Percentiles rank a stretch among this genome's conserved stretches.
Evolutionary conservation across 495 filamentous ascomycete species (phyloP).

Genomic region (Podospora conica): DNA sequence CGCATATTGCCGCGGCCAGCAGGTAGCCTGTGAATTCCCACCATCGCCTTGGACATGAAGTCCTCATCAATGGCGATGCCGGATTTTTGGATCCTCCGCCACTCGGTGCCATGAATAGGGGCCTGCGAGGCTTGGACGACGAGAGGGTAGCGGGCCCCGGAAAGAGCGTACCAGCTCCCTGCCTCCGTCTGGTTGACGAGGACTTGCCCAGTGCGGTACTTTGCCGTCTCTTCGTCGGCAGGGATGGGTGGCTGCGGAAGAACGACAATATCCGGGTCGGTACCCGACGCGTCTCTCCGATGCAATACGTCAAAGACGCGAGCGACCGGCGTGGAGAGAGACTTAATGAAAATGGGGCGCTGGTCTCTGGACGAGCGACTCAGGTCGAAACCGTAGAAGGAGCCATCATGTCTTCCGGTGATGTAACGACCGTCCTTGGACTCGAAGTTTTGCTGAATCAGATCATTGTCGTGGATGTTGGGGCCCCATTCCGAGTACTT

Average conservation of each 20-base stretch:
- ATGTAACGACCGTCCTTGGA: slow-evolving; percentile 87
- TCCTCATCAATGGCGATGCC: slow-evolving; percentile 29
- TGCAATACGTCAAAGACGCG: slow-evolving; percentile 87
- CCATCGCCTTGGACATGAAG: slow-evolving; percentile 35
- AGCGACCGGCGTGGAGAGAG: slow-evolving; percentile 76
- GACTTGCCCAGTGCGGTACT: slow-evolving; percentile 57
- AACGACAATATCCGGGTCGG: slow-evolving; percentile 61
- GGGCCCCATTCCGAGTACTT: slow-evolving; percentile 94
- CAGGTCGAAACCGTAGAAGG: slow-evolving; percentile 73
- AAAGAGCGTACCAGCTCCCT: slow-evolving; percentile 92
- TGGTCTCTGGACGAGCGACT: slow-evolving; percentile 33
- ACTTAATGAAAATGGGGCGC: slow-evolving; percentile 46
- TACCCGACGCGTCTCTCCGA: slow-evolving; percentile 52
- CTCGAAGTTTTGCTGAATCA: slow-evolving; percentile 68
- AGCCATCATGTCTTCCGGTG: slow-evolving; percentile 81
- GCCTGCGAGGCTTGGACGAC: slow-evolving; percentile 68
- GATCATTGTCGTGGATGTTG: slow-evolving; percentile 84
- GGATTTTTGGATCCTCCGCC: slow-evolving; percentile 31
- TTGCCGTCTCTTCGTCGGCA: slow-evolving; percentile 46
- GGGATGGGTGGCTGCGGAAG: slow-evolving; percentile 81
- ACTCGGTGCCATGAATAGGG: slow-evolving; percentile 56
- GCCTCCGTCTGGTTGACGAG: slow-evolving; percentile 81
- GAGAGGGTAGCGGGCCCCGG: slow-evolving; percentile 78
- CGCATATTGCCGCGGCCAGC: slow-evolving; percentile 5
- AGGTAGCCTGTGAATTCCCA: slow-evolving; percentile 44